Percentiles rank a stretch among this genome's conserved stretches.
Evolutionary conservation across 2,329 filamentous ascomycete genomes (phyloP).

Genomic region (Penicillium paneum): DNA sequence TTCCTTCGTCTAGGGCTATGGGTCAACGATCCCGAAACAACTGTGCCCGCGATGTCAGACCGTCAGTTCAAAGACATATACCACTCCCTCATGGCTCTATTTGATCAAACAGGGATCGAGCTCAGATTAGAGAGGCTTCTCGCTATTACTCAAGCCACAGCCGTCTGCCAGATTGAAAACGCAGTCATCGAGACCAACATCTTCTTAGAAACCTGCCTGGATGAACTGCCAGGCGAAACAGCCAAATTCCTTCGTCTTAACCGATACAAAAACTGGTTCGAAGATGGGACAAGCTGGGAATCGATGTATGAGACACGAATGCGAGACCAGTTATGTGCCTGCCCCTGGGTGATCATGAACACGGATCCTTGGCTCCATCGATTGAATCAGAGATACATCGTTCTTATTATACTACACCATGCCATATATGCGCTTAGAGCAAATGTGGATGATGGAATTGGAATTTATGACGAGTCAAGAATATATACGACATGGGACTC

Average conservation of each 20-base stretch:
- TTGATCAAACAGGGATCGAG: background rate
- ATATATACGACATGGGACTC: background rate
- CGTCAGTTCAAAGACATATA: background rate
- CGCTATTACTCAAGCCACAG: background rate
- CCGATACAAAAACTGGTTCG: constrained; percentile 1
- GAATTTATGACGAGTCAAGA: background rate
- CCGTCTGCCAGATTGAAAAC: background rate
- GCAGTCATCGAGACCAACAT: background rate
- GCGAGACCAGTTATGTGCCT: background rate
- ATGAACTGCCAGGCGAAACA: background rate
- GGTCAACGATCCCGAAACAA: background rate
- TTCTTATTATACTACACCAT: background rate
- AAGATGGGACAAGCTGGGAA: background rate
- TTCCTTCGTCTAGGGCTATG: background rate
- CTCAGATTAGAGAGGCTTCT: background rate
- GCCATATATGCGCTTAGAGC: background rate
- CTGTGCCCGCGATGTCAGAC: background rate
- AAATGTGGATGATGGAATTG: background rate
- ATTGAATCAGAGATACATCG: background rate
- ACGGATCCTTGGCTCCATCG: background rate
- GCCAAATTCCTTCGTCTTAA: background rate
- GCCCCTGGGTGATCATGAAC: background rate
- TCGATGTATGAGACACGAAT: background rate
- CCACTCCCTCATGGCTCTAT: background rate
- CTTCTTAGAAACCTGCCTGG: constrained; percentile 1